Evolutionary conservation across 2,329 filamentous ascomycete species (phyloP).

Genomic region (Sporothrix protearum): DNA sequence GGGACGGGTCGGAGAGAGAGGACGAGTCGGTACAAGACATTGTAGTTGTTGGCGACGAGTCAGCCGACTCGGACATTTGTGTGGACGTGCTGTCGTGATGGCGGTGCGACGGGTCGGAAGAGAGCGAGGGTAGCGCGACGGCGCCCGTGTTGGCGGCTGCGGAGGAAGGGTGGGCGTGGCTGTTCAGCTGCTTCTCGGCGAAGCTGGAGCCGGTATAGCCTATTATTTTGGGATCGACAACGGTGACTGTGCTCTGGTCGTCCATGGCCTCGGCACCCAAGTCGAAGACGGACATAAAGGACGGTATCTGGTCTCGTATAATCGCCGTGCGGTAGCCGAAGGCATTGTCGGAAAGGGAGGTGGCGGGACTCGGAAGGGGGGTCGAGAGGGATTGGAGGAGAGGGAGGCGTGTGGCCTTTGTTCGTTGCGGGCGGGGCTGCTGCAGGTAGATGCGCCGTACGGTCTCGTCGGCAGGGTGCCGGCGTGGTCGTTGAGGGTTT

Average conservation of each 20-base stretch:
- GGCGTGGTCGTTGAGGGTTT: slow-evolving; percentile 14
- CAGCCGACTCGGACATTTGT: slow-evolving; percentile 75
- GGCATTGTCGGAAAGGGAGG: slow-evolving; percentile 48
- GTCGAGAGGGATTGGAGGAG: background rate
- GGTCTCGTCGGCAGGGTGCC: slow-evolving; percentile 11
- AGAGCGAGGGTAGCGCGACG: slow-evolving; percentile 33
- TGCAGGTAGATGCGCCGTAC: background rate
- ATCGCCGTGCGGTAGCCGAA: slow-evolving; percentile 57
- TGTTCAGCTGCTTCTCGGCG: slow-evolving; percentile 38
- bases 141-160: background rate
- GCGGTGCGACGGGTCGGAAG: slow-evolving; percentile 56
- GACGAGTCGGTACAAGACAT: slow-evolving; percentile 90
- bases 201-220: slow-evolving; percentile 41
- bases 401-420: background rate
- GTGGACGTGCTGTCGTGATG: slow-evolving; percentile 76
- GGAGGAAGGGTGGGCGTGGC: slow-evolving; percentile 31
- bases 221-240: slow-evolving; percentile 53
- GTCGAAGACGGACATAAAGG: slow-evolving; percentile 73
- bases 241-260: slow-evolving; percentile 51
- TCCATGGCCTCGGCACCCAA: slow-evolving; percentile 56
- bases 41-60: slow-evolving; percentile 93
- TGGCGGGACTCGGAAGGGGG: background rate
- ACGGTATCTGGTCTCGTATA: slow-evolving; percentile 69
- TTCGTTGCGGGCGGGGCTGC: background rate
- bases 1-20: slow-evolving; percentile 83